Conservation (phyloP, 371 early-diverging fungal genomes). For the Zychaea mexicana region DNA sequence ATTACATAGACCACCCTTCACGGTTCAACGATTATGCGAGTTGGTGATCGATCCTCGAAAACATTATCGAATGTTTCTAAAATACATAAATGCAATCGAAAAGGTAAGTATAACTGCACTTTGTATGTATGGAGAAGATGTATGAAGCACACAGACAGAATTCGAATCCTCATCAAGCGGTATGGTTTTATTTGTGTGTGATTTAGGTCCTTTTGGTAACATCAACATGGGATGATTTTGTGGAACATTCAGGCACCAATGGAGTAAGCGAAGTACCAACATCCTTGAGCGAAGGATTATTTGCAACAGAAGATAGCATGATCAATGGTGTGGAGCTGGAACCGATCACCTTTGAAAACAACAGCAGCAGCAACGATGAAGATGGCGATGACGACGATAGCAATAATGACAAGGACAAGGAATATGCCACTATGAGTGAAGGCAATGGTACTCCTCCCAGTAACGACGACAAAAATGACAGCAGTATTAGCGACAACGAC, state of each 20-base stretch:
- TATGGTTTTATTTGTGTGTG: too few relatives aligned
- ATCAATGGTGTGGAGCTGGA: conserved; percentile 22
- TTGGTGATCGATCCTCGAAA: conserved; percentile 47
- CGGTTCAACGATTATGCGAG: conserved; percentile 62
- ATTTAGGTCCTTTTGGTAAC: conserved; percentile 36
- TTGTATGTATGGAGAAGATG: background rate
- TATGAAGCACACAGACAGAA: too few relatives aligned
- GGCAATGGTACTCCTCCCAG: too few relatives aligned
- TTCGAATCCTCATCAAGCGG: too few relatives aligned
- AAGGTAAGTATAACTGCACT: conserved; percentile 49
- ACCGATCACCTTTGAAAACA: conserved; percentile 20
- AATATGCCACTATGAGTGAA: too few relatives aligned
- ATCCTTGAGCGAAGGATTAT: background rate
- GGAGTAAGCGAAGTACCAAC: conserved; percentile 7
- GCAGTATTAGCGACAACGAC: background rate
- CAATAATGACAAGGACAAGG: too few relatives aligned
- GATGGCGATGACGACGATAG: background rate
- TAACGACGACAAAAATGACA: background rate
- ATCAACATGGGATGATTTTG: conserved; percentile 39
- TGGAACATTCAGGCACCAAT: conserved; percentile 14
- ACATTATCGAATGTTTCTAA: conserved; percentile 54
- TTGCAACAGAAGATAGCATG: conserved; percentile 7
- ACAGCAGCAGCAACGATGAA: background rate
- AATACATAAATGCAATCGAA: conserved; percentile 62
- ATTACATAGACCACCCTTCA: conserved; percentile 52